phyloP scores from a whole-genome alignment of 768 basidiomycete genomes.

The Lepiota subincarnata region DNA sequence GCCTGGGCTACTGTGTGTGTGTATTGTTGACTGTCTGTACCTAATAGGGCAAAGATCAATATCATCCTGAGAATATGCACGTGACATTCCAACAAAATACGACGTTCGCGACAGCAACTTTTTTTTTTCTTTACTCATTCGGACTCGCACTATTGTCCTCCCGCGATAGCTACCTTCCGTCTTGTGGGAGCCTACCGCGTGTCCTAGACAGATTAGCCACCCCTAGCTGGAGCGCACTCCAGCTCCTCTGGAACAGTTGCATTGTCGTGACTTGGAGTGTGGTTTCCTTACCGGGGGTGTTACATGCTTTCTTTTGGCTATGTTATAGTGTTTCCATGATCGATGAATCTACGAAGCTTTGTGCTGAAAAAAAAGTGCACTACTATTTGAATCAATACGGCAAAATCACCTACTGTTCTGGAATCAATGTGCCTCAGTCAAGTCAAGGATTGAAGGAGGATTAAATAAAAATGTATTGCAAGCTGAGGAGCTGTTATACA shows the following conservation, averaged over 20 bases:
- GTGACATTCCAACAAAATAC: not conserved
- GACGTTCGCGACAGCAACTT: not conserved
- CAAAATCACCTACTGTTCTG: not conserved
- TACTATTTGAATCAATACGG: not conserved
- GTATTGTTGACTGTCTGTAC: not conserved
- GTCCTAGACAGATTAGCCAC: slow-evolving; percentile 1
- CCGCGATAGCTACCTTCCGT: slow-evolving; percentile 5
- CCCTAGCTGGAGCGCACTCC: slow-evolving; percentile 13
- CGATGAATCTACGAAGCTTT: not conserved
- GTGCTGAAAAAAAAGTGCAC: not conserved
- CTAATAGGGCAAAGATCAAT: not conserved
- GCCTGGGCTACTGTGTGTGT: not conserved
- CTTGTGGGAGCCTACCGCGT: slow-evolving; percentile 13
- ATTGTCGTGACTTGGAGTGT: slow-evolving; percentile 3
- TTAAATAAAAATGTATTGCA: no score
- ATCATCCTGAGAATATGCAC: slow-evolving; percentile 1
- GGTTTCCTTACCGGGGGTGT: slow-evolving; percentile 9
- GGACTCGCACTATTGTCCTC: slow-evolving; percentile 14
- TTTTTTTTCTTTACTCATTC: slow-evolving; percentile 5
- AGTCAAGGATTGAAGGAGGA: not conserved
- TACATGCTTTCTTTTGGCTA: not conserved
- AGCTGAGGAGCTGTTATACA: no score
- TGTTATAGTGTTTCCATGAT: not conserved
- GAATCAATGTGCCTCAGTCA: not conserved
- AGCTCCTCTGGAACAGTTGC: not conserved